A percentile compares a stretch with the other conserved stretches of the same genome.
phyloP scores from a whole-genome alignment of 2,329 filamentous ascomycete species.

The Neofusicoccum umdonicola region DNA sequence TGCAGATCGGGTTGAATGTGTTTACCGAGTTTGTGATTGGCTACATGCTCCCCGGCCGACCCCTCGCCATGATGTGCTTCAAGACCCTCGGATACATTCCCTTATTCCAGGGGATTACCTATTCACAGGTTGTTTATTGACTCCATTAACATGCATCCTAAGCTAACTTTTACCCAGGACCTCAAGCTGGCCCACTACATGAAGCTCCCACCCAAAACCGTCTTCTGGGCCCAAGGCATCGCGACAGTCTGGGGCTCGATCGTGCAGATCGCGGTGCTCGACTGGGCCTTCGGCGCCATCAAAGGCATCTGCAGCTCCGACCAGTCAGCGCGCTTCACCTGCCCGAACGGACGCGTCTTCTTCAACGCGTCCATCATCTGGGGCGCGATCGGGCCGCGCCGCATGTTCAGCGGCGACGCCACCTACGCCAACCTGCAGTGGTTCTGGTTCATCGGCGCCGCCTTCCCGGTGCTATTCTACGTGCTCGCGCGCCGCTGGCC shows the following conservation, averaged over 20 bases:
- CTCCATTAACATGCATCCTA: too few relatives aligned
- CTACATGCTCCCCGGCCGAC: slow-evolving; percentile 63
- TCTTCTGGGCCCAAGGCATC: slow-evolving; percentile 52
- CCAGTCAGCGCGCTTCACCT: slow-evolving; percentile 53
- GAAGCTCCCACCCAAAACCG: slow-evolving; percentile 48
- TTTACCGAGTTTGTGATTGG: slow-evolving; percentile 55
- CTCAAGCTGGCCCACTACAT: slow-evolving; percentile 41
- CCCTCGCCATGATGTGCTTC: slow-evolving; percentile 64
- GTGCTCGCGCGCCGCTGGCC: slow-evolving; percentile 51
- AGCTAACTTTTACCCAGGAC: not conserved
- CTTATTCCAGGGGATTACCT: slow-evolving; percentile 20
- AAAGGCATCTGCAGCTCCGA: slow-evolving; percentile 42
- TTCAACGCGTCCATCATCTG: slow-evolving; percentile 67
- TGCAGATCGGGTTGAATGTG: slow-evolving; percentile 51
- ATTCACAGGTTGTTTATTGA: too few relatives aligned
- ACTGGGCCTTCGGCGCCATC: slow-evolving; percentile 33
- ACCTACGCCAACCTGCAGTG: slow-evolving; percentile 60
- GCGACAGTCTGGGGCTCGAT: slow-evolving; percentile 41
- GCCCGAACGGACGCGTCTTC: slow-evolving; percentile 62
- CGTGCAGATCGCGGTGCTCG: slow-evolving; percentile 38
- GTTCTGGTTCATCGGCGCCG: slow-evolving; percentile 59
- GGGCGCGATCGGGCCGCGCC: slow-evolving; percentile 58
- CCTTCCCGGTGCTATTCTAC: slow-evolving; percentile 55
- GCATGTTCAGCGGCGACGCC: slow-evolving; percentile 62
- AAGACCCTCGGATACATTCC: slow-evolving; percentile 29